These are phyloP conservation scores for Omphalea diandra DNA, from an alignment of 441 rosid species.

Conservation along the genomic window DNA sequence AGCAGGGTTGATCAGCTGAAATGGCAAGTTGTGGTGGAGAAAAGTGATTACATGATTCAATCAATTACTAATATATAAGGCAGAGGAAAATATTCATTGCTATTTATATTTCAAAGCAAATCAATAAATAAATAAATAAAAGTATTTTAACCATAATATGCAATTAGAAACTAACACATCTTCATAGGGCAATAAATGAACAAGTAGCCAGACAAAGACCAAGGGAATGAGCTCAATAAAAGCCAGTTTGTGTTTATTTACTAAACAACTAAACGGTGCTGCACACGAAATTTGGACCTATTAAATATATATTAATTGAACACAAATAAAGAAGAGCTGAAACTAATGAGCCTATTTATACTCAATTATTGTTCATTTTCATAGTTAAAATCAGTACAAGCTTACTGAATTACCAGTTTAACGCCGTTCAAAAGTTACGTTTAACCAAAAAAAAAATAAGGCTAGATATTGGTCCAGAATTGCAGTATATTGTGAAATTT, in stretches of 20 bases:
- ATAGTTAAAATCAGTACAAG: background rate
- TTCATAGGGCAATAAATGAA: background rate
- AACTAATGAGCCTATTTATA: background rate
- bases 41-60: background rate
- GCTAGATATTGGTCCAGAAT: background rate
- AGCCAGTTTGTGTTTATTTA: too few species aligned
- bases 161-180: background rate
- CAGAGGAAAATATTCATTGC: background rate
- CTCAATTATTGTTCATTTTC: background rate
- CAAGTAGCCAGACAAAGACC: background rate
- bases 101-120: background rate
- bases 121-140: background rate
- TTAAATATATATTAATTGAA: too few species aligned
- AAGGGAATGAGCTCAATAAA: background rate
- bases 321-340: background rate
- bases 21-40: conserved; percentile 8
- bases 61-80: background rate
- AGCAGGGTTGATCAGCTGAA: conserved; percentile 94
- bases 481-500: background rate
- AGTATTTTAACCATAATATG: background rate
- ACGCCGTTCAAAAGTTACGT: background rate
- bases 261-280: background rate
- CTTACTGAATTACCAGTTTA: background rate
- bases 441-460: background rate
- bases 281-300: background rate